Conservation (phyloP, 371 early-diverging fungal genomes). For the Apophysomyces sp. region DNA sequence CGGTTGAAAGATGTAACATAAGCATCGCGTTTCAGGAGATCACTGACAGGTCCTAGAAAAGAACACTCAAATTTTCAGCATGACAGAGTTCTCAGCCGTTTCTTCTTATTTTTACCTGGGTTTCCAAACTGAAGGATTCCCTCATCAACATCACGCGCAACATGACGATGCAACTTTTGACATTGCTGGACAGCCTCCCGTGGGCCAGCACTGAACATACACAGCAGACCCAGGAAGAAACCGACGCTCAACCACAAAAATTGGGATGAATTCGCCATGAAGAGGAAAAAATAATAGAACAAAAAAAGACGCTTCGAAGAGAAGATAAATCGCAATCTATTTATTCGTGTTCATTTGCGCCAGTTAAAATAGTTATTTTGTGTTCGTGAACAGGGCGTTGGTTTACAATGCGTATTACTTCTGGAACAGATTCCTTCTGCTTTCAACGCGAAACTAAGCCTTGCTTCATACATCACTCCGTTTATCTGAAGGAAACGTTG, state of each 20-base stretch:
- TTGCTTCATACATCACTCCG: too few relatives aligned
- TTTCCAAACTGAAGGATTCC: constrained; percentile 38
- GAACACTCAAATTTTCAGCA: too few relatives aligned
- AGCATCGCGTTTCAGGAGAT: constrained; percentile 45
- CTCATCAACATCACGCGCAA: not conserved
- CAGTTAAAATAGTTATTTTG: too few relatives aligned
- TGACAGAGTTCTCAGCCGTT: too few relatives aligned
- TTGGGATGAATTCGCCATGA: constrained; percentile 6
- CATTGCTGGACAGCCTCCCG: not conserved
- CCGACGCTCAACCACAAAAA: constrained; percentile 19
- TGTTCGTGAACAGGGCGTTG: too few relatives aligned
- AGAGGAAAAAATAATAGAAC: not conserved
- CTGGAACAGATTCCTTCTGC: too few relatives aligned
- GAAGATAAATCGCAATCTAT: not conserved
- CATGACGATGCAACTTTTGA: not conserved
- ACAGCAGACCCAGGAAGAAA: constrained; percentile 24
- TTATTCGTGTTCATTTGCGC: not conserved
- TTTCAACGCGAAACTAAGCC: too few relatives aligned
- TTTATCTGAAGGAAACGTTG: too few relatives aligned
- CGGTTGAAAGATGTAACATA: constrained; percentile 69
- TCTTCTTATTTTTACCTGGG: too few relatives aligned
- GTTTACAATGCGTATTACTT: too few relatives aligned
- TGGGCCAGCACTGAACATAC: constrained; percentile 6
- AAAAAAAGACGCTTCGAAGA: not conserved
- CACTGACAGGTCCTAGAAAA: constrained; percentile 44